Base-by-base conservation (phyloP, 2,329 filamentous ascomycete species). In the Parasarocladium wereldwijsianum region DNA sequence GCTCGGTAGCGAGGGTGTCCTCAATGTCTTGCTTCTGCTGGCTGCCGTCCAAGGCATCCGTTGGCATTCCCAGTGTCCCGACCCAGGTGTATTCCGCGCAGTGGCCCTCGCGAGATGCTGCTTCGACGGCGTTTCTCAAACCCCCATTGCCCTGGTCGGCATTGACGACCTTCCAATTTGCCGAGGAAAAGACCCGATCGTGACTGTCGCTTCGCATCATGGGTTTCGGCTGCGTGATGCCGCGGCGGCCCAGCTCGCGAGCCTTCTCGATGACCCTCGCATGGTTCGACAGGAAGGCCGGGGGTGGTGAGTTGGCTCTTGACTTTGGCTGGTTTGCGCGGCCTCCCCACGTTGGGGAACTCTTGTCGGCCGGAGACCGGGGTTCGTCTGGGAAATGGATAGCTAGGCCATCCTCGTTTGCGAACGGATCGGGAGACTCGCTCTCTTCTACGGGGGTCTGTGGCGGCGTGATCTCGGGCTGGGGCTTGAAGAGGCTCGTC, bases 91-190 rank as follows among this genome's bases (percentile, higher is more conserved):
- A 78, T 23, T 93, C 80, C 13, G 68, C 64, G 8, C 84, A 57
- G 36, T 69, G 66, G 13, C 75, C 77, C 32, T 76, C 70, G 26
- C 82, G 70, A 11, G 70, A 64, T 2, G 82, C 79, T 11, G 84
- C 83, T 37, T 82, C 74, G 19, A 90, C 75, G 4, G 87, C 87
- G 48, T 93, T 94, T 43, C 81, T 76, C 28, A 96, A 66, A 13
- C 87, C 90, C 14, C 85, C 86, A 46, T 96, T 96, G 34, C 87
- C 87, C 54, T 93, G 84, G 33, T 93, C 78, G 1, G 85, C 82
- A 33, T 77, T 76, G 36, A 85, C 79, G 20, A 96, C 72, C 19
- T 67, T 76, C 81, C 86, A 96, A 30, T 77, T 66, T 8, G 80
- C 78, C n/a, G 72, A 66, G 27, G 81, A 77, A 43, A 86, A 86